phyloP scores from a whole-genome alignment of 2,329 filamentous ascomycete species.

The Thelonectria discophora region DNA sequence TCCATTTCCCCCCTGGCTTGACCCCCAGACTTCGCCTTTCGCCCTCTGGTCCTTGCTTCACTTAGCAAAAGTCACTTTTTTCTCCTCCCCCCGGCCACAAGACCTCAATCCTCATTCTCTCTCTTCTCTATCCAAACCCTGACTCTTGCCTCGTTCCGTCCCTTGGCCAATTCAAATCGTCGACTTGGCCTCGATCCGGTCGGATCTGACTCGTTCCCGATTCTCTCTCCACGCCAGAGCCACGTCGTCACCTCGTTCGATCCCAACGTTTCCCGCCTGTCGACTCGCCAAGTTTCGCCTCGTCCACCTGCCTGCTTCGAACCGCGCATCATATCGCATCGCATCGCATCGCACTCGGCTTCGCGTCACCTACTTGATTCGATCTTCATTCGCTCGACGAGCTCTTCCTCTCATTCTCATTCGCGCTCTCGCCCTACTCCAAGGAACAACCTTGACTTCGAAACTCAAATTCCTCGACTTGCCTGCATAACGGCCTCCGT shows the following conservation, averaged over 20 bases:
- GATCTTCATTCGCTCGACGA: constrained; percentile 12
- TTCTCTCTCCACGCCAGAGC: constrained; percentile 30
- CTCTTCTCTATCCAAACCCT: constrained; percentile 21
- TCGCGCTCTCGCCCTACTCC: neutral
- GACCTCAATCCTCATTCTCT: constrained; percentile 25
- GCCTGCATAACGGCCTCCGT: constrained; percentile 34
- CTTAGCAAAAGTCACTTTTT: constrained; percentile 31
- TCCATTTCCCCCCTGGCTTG: constrained; percentile 10
- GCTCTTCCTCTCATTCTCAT: constrained; percentile 6
- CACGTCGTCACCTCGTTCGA: constrained; percentile 21
- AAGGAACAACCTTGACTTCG: neutral
- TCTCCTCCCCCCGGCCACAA: constrained; percentile 23
- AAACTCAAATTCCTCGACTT: neutral
- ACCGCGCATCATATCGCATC: constrained; percentile 9
- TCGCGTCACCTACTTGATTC: constrained; percentile 3
- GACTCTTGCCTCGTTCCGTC: constrained; percentile 29
- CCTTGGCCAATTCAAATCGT: constrained; percentile 33
- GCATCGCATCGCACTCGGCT: constrained; percentile 13
- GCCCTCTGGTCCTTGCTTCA: constrained; percentile 25
- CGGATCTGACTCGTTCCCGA: constrained; percentile 34
- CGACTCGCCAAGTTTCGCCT: constrained; percentile 12
- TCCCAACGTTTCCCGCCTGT: constrained; percentile 21
- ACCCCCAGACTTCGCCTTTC: constrained; percentile 24
- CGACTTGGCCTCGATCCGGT: constrained; percentile 34
- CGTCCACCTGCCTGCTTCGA: constrained; percentile 4